Percentiles rank a stretch among this genome's conserved stretches.
phyloP scores from a whole-genome alignment of 2,329 filamentous ascomycete species.

The Septoria linicola region DNA sequence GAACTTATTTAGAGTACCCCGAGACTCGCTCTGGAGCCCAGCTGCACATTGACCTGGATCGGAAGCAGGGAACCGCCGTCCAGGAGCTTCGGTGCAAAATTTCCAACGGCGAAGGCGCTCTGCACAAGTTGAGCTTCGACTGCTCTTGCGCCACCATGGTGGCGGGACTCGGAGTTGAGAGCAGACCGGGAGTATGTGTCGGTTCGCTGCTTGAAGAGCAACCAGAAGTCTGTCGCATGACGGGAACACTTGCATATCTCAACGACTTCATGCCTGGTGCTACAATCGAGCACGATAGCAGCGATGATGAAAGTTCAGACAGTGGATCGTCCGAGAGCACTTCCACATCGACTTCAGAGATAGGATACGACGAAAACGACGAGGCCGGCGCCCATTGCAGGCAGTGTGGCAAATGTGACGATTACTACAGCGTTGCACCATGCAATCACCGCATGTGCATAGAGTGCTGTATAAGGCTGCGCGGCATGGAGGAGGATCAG shows the following conservation, averaged over 20 bases:
- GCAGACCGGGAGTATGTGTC: no score
- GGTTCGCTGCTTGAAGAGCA: background rate
- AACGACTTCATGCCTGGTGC: background rate
- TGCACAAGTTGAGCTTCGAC: background rate
- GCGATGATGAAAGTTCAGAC: background rate
- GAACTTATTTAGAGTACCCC: background rate
- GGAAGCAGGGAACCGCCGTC: background rate
- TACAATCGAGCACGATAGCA: background rate
- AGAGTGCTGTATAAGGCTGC: background rate
- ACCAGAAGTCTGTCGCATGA: background rate
- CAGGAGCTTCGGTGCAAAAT: background rate
- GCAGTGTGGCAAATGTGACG: background rate
- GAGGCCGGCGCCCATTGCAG: background rate
- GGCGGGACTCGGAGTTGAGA: no score
- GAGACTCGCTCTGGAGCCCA: background rate
- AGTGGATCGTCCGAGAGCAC: background rate
- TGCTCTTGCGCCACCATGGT: background rate
- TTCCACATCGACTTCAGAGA: no score
- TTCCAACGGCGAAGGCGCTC: background rate
- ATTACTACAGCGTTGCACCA: conserved; percentile 1
- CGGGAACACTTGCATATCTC: background rate
- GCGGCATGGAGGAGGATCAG: background rate
- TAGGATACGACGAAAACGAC: no score
- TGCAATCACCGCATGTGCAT: conserved; percentile 11
- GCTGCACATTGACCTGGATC: background rate